These are phyloP conservation scores for Kernera saxatilis DNA, from an alignment of 345 rosid species.

Conservation along the genomic window DNA sequence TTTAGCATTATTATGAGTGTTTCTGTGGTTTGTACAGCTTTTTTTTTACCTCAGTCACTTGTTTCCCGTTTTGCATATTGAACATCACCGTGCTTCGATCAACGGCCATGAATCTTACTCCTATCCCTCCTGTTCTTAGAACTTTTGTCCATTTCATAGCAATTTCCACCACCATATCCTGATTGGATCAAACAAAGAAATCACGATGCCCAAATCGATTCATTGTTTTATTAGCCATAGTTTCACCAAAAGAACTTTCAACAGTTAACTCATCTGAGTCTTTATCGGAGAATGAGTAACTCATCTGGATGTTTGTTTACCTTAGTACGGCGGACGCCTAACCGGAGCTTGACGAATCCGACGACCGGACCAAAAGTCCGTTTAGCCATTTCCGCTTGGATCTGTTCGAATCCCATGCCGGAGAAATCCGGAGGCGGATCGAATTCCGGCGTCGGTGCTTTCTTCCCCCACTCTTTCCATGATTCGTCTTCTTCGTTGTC, in stretches of 20 bases:
- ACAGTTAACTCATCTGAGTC: neutral
- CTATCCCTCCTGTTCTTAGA: constrained; percentile 68
- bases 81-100: constrained; percentile 84
- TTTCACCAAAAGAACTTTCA: too few relatives aligned
- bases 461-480: constrained; percentile 91
- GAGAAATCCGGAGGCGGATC: constrained; percentile 75
- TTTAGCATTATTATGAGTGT: neutral
- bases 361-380: constrained; percentile 55
- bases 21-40: neutral
- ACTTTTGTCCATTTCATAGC: constrained; percentile 76
- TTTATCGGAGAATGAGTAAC: neutral
- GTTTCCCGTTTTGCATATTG: constrained; percentile 56
- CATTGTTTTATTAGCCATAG: neutral
- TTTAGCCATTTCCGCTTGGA: constrained; percentile 62
- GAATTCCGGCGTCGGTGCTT: constrained; percentile 31
- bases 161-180: constrained; percentile 63
- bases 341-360: constrained; percentile 86
- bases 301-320: constrained; percentile 29
- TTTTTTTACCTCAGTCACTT: constrained; percentile 46
- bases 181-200: neutral
- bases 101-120: constrained; percentile 60
- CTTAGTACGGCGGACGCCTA: constrained; percentile 59
- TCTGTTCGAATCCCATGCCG: constrained; percentile 46
- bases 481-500: constrained; percentile 90
- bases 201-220: neutral